Conservation (phyloP, 176 grass and related monocot genomes). For the Avena insularis region DNA sequence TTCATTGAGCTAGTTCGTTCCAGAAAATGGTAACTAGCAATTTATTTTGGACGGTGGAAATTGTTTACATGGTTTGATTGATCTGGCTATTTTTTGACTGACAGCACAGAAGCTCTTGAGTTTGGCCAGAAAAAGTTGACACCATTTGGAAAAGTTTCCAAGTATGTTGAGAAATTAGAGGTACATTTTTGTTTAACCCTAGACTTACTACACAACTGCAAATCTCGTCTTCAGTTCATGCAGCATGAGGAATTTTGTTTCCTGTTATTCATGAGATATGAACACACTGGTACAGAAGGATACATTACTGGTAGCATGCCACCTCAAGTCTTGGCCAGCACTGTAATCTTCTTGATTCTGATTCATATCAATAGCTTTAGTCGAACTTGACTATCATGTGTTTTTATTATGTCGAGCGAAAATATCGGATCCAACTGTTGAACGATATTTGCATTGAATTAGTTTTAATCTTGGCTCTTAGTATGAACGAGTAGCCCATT, state of each 20-base stretch:
- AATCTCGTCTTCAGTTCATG: background rate
- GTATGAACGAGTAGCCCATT: background rate
- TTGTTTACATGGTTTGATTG: slow-evolving; percentile 37
- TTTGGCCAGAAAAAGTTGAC: slow-evolving; percentile 89
- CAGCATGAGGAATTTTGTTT: background rate
- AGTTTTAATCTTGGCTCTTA: background rate
- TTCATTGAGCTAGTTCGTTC: slow-evolving; percentile 85
- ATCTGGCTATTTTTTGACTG: slow-evolving; percentile 57
- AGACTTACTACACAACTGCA: background rate
- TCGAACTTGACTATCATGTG: background rate
- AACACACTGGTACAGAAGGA: background rate
- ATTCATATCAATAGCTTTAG: slow-evolving; percentile 15
- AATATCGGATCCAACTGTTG: background rate
- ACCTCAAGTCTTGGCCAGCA: background rate
- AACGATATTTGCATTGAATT: background rate
- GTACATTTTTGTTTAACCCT: slow-evolving; percentile 49
- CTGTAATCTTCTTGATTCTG: background rate
- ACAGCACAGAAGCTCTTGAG: slow-evolving; percentile 89
- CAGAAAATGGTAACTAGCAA: slow-evolving; percentile 66
- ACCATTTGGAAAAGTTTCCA: slow-evolving; percentile 71
- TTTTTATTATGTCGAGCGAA: slow-evolving; percentile 7
- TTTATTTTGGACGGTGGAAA: slow-evolving; percentile 25
- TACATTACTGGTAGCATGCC: background rate
- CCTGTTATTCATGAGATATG: background rate
- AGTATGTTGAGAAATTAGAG: slow-evolving; percentile 94